A percentile compares a stretch with the other conserved stretches of the same genome.
Conservation (phyloP, 139 green algal species). For the Trebouxia sp. region DNA sequence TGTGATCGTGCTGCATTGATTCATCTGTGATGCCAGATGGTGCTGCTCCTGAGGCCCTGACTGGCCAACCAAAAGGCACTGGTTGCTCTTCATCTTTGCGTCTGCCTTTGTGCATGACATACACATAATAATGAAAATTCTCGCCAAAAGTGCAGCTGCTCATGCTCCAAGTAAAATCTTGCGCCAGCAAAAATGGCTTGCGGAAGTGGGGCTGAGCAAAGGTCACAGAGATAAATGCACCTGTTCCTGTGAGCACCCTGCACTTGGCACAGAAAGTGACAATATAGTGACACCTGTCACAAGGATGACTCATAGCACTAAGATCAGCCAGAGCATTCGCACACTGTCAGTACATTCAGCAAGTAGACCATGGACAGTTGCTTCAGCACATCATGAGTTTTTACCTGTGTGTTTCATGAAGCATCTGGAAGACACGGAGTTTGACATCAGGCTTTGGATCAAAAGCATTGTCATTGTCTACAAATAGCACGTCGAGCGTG, state of each 20-base stretch:
- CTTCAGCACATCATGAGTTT: not conserved
- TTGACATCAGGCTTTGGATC: conserved; percentile 34
- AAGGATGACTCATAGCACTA: no score
- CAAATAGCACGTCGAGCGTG: conserved; percentile 55
- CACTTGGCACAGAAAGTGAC: not conserved
- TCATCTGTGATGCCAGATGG: not conserved
- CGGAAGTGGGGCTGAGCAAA: conserved; percentile 64
- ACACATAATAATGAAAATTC: conserved; percentile 33
- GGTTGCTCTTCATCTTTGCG: not conserved
- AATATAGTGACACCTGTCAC: not conserved
- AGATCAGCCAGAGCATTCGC: no score
- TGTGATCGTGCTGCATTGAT: conserved; percentile 33
- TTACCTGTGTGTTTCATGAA: conserved; percentile 40
- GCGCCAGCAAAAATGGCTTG: conserved; percentile 36
- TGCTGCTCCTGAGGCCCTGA: not conserved
- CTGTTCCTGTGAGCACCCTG: conserved; percentile 43
- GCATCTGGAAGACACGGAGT: conserved; percentile 33
- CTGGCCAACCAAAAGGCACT: not conserved
- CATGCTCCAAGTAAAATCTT: conserved; percentile 19
- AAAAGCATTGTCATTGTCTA: conserved; percentile 47
- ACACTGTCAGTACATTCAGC: not conserved
- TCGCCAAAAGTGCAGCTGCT: conserved; percentile 24
- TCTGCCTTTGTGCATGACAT: conserved; percentile 17
- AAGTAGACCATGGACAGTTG: not conserved
- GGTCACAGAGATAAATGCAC: conserved; percentile 51